These are phyloP conservation scores for Monocercomonoides exilis DNA, from an alignment of 78 protist genomes.

Conservation along the genomic window DNA sequence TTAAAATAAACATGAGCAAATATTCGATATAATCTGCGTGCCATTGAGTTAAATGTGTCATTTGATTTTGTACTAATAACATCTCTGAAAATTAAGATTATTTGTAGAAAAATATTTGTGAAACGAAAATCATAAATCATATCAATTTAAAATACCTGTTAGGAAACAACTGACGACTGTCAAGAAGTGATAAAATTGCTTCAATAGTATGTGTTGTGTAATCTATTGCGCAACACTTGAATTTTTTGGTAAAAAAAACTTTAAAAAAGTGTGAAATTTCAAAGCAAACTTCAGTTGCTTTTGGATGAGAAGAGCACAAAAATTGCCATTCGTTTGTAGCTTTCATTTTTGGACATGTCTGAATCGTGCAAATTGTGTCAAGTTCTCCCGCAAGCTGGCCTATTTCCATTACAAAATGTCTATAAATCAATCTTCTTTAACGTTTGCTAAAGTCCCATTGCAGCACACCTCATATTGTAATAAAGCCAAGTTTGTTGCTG, in stretches of 20 bases:
- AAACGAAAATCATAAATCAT: too few species aligned
- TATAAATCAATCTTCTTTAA: neutral
- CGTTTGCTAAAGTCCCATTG: too few species aligned
- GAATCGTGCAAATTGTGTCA: neutral
- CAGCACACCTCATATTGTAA: too few species aligned
- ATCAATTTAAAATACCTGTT: neutral
- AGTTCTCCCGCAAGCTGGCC: neutral
- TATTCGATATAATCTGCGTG: neutral
- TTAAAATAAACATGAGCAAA: neutral
- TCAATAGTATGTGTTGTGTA: slow-evolving; percentile 10
- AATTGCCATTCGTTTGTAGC: slow-evolving; percentile 9
- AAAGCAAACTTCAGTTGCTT: neutral
- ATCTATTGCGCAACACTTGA: slow-evolving; percentile 21
- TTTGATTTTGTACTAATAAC: neutral
- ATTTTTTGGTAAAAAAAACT: neutral
- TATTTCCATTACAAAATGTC: neutral
- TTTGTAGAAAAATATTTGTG: neutral
- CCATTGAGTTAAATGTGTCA: neutral
- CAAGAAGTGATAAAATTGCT: neutral
- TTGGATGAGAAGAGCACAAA: neutral
- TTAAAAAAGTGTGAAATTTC: neutral
- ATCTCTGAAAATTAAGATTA: neutral
- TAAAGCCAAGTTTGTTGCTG: too few species aligned
- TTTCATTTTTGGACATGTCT: neutral
- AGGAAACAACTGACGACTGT: neutral